phyloP scores from a whole-genome alignment of 768 basidiomycete genomes.

The Hysterangium stoloniferum region DNA sequence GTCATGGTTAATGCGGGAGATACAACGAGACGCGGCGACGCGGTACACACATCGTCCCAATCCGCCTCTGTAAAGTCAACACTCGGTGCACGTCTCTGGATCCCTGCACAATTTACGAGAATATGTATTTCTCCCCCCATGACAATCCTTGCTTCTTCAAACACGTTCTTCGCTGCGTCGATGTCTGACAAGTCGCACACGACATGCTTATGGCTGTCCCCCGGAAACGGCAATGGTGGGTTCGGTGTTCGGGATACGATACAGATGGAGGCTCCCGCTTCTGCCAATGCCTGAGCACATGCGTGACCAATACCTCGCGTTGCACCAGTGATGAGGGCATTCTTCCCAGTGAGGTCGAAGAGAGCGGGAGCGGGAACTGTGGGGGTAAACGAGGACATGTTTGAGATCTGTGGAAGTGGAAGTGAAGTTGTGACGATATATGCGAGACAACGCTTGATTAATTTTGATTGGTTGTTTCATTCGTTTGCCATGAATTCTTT shows the following conservation, averaged over 20 bases:
- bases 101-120: slow-evolving; percentile 65
- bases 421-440: too few relatives aligned
- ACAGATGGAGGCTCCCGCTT: slow-evolving; percentile 46
- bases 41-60: slow-evolving; percentile 58
- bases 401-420: too few relatives aligned
- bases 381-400: slow-evolving; percentile 32
- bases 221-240: slow-evolving; percentile 26
- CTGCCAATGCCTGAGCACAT: slow-evolving; percentile 45
- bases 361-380: slow-evolving; percentile 42
- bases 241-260: slow-evolving; percentile 39
- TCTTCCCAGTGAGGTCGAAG: slow-evolving; percentile 60
- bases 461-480: too few relatives aligned
- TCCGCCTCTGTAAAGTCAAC: slow-evolving; percentile 57
- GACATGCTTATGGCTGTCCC: slow-evolving; percentile 33
- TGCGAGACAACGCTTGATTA: too few relatives aligned
- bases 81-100: slow-evolving; percentile 51
- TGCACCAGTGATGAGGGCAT: slow-evolving; percentile 74
- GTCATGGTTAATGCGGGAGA: neutral
- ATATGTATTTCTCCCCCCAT: slow-evolving; percentile 51
- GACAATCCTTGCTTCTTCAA: slow-evolving; percentile 38
- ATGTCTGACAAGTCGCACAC: slow-evolving; percentile 51
- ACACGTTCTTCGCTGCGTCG: slow-evolving; percentile 40
- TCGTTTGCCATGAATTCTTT: too few relatives aligned
- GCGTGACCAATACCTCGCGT: slow-evolving; percentile 65
- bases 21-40: slow-evolving; percentile 5